Evolutionary conservation across 305 asterid species (phyloP).

Genomic region (Lippia alba): DNA sequence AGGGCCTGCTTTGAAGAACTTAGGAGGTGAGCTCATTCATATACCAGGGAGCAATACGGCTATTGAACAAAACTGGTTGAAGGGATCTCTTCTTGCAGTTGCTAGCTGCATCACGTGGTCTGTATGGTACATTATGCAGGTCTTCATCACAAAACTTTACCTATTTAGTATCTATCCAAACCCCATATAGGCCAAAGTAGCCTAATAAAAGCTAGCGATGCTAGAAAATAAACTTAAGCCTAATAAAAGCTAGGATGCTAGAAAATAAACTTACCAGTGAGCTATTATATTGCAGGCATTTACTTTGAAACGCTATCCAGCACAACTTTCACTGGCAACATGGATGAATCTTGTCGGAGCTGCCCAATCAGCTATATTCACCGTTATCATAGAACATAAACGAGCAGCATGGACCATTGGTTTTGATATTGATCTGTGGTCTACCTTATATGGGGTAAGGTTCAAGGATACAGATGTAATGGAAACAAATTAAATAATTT

Average conservation of each 20-base stretch:
- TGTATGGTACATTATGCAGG: slow-evolving; percentile 79
- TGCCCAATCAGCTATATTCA: slow-evolving; percentile 76
- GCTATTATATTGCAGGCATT: slow-evolving; percentile 51
- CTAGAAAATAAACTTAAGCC: background rate
- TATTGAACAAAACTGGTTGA: slow-evolving; percentile 60
- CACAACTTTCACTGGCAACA: slow-evolving; percentile 67
- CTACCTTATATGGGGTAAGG: slow-evolving; percentile 68
- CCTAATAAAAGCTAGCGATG: background rate
- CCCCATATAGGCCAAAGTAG: background rate
- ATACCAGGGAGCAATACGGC: slow-evolving; percentile 39
- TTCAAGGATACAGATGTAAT: background rate
- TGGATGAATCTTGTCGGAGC: slow-evolving; percentile 83
- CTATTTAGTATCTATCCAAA: background rate
- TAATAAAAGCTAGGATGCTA: slow-evolving; percentile 4
- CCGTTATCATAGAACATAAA: slow-evolving; percentile 57
- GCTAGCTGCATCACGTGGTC: slow-evolving; percentile 82
- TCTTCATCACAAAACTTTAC: slow-evolving; percentile 31
- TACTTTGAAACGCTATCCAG: slow-evolving; percentile 73
- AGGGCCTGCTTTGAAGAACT: slow-evolving; percentile 52
- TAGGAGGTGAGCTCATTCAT: slow-evolving; percentile 51
- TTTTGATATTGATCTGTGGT: slow-evolving; percentile 72
- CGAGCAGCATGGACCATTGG: slow-evolving; percentile 72
- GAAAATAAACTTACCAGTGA: slow-evolving; percentile 8
- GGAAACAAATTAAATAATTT: background rate
- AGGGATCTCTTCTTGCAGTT: slow-evolving; percentile 57